Percentiles rank a stretch among this genome's conserved stretches.
These are phyloP conservation scores for Balakata baccata DNA, from an alignment of 345 rosid genomes.

Conservation along the genomic window DNA sequence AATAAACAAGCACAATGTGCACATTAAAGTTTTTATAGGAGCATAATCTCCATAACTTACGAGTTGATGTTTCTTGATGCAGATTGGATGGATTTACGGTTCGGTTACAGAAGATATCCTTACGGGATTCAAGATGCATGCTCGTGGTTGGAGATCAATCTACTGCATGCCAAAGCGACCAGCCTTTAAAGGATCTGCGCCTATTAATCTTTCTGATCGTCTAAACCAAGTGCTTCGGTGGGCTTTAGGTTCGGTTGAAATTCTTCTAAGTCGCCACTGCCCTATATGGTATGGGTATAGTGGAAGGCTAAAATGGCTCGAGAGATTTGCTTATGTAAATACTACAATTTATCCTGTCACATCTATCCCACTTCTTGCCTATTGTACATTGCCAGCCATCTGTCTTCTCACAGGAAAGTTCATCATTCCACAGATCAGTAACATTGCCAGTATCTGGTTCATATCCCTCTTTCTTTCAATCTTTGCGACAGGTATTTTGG, in stretches of 20 bases:
- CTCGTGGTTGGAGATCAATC: conserved; percentile 46
- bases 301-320: conserved; percentile 36
- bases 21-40: neutral
- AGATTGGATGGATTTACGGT: conserved; percentile 48
- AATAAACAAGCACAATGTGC: neutral
- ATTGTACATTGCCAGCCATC: conserved; percentile 40
- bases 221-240: conserved; percentile 46
- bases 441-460: conserved; percentile 36
- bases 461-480: conserved; percentile 39
- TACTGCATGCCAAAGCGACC: conserved; percentile 42
- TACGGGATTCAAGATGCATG: conserved; percentile 45
- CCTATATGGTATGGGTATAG: conserved; percentile 42
- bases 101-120: conserved; percentile 43
- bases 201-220: conserved; percentile 45
- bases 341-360: conserved; percentile 45
- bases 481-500: conserved; percentile 42
- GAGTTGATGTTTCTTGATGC: conserved; percentile 18
- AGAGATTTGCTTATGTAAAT: conserved; percentile 41
- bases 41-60: neutral
- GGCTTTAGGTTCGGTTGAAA: conserved; percentile 47
- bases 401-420: conserved; percentile 46
- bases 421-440: conserved; percentile 44
- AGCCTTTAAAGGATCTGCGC: conserved; percentile 48
- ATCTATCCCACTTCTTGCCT: conserved; percentile 39
- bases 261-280: conserved; percentile 42